These are phyloP conservation scores for Geranomyces michiganensis DNA, from an alignment of 192 early-diverging fungal species.

Conservation along the genomic window DNA sequence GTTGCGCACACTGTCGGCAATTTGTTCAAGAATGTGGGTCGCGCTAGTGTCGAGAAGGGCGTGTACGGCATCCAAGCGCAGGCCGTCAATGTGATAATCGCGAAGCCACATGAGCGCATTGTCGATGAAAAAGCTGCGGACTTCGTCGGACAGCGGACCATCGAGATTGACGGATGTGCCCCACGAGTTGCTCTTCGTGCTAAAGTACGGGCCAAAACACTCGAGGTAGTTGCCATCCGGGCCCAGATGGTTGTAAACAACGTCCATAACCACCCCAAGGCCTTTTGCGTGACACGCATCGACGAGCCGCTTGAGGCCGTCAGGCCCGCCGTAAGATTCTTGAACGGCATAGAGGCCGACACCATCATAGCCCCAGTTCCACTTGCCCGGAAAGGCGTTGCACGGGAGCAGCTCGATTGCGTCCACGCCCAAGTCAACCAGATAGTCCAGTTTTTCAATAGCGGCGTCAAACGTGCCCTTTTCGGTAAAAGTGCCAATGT, in stretches of 20 bases:
- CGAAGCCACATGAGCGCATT: constrained; percentile 38
- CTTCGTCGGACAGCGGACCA: constrained; percentile 27
- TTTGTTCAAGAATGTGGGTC: constrained; percentile 32
- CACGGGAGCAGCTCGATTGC: constrained; percentile 36
- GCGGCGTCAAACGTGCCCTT: constrained; percentile 36
- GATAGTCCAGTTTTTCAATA: constrained; percentile 33
- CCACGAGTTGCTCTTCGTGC: constrained; percentile 39
- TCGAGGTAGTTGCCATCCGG: constrained; percentile 40
- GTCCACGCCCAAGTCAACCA: constrained; percentile 28
- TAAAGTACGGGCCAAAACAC: constrained; percentile 42
- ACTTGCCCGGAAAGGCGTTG: constrained; percentile 38
- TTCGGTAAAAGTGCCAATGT: constrained; percentile 34
- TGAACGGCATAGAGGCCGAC: constrained; percentile 37
- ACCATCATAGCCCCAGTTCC: constrained; percentile 43
- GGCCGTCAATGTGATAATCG: constrained; percentile 38
- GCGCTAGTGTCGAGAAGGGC: constrained; percentile 34
- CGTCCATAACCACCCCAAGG: constrained; percentile 77
- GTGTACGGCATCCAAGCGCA: constrained; percentile 35
- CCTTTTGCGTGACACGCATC: constrained; percentile 84
- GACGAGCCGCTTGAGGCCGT: constrained; percentile 79
- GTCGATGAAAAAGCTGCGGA: constrained; percentile 39
- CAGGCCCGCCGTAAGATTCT: constrained; percentile 61
- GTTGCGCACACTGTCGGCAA: constrained; percentile 28
- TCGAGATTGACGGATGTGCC: constrained; percentile 39
- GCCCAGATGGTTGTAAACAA: constrained; percentile 69